Conservation (phyloP, 305 asterid genomes). For the Plantago rigida region DNA sequence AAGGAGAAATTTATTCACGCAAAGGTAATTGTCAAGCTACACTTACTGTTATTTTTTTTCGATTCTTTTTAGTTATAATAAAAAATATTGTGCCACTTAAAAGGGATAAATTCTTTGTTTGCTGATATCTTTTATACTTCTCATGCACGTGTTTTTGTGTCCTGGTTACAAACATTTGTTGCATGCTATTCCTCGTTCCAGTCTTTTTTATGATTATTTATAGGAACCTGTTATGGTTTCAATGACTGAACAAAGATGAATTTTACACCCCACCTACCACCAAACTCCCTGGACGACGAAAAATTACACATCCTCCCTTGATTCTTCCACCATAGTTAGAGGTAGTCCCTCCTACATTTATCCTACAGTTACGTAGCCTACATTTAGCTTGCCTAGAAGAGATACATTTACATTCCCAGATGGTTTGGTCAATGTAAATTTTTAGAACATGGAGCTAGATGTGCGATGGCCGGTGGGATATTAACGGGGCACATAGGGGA, state of each 20-base stretch:
- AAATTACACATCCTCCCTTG: no score
- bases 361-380: no score
- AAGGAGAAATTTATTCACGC: slow-evolving; percentile 93
- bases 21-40: slow-evolving; percentile 45
- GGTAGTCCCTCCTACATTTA: no score
- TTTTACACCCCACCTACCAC: neutral
- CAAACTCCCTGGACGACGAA: neutral
- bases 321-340: no score
- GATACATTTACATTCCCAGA: no score
- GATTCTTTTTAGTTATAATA: neutral
- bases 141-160: neutral
- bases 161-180: neutral
- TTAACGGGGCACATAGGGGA: no score
- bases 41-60: slow-evolving; percentile 1
- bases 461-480: no score
- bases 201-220: neutral
- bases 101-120: neutral
- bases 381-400: no score
- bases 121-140: no score
- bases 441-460: no score
- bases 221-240: neutral
- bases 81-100: neutral
- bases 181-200: neutral
- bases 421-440: no score
- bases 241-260: neutral